Evolutionary conservation across 768 basidiomycete species (phyloP), one percentile per base, ranked within the genome.

Genomic region (Dacryopinax primogenitus): DNA sequence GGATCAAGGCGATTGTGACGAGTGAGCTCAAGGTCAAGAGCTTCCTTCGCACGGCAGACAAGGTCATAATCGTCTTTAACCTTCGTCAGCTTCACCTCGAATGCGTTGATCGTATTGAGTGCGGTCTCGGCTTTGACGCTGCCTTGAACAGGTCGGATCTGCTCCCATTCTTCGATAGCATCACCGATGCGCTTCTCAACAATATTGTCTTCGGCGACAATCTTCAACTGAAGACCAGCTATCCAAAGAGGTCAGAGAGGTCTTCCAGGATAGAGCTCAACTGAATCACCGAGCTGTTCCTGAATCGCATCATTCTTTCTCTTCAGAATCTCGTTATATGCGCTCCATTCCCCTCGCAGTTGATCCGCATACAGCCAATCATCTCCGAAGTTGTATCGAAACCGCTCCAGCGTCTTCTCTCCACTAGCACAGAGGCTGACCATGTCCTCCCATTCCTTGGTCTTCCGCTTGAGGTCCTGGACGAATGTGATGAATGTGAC

Each of bases 351-450:
- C 21, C 93, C 92, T 67, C 90, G 83, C 58, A 99, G 84, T 73
- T 97, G 96, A 74, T 99, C 96, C 69, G 92, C 92, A 75, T 98
- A 96, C 0, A 98, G 85, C 96, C 96, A 99, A 71, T 98, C 96
- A 47, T 89, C 85, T 1, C 92, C 88, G 72, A 99, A 99, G 71
- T 95, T 92, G 77, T 90, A 99, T 77, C 96, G 80, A 76, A 98
- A 97, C 64, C 94, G 83, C 75, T 99, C 94, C 65, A 99, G 82
- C 1, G 93, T 94, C 82, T 95, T 94, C 79, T 99, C 96, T 66
- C 96, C 95, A 69, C 85, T 86, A 37, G 87, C 88, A 73, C 93
- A 98, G 41, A 93, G 84, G 66, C 92, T 92, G 74, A 99, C 92
- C 83, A 95, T 90, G 30, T 92, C 91, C 18, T 86, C 87, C 96